phyloP scores from a whole-genome alignment of 2,329 filamentous ascomycete species.

The Hirsutella rhossiliensis region DNA sequence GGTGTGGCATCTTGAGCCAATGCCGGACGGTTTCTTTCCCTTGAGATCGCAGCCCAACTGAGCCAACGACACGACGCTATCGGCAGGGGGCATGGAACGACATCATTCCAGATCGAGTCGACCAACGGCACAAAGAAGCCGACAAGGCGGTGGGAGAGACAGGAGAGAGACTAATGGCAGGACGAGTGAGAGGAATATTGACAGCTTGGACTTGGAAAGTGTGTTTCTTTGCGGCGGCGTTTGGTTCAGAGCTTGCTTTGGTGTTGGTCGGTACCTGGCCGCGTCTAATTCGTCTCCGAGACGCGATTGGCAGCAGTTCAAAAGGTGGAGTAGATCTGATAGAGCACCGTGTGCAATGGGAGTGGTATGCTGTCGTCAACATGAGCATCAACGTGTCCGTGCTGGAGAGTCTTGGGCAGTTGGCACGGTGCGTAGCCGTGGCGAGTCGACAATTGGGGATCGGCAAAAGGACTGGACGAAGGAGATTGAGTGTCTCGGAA shows the following conservation, averaged over 20 bases:
- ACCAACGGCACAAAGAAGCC: no score
- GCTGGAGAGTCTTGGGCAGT: no score
- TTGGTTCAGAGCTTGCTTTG: slow-evolving; percentile 2
- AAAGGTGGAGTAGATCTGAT: neutral
- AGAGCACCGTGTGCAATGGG: neutral
- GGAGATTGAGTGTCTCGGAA: no score
- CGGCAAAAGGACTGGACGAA: no score
- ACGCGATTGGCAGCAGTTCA: neutral
- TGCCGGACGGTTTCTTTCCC: slow-evolving; percentile 46
- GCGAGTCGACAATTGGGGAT: no score
- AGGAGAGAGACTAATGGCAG: neutral
- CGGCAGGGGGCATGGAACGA: neutral
- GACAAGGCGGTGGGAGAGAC: no score
- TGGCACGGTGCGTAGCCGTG: no score
- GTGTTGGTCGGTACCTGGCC: neutral
- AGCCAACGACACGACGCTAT: slow-evolving; percentile 5
- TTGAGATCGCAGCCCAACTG: slow-evolving; percentile 44
- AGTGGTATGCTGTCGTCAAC: no score
- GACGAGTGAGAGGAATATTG: no score
- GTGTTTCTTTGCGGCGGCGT: slow-evolving; percentile 2
- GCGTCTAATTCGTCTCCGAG: neutral
- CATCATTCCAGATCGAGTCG: neutral
- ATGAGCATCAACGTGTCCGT: no score
- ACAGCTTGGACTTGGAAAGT: neutral
- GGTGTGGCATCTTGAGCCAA: slow-evolving; percentile 48